Evolutionary conservation across 805 yeast genomes (phyloP).

Genomic region (Dipodascus geniculatus): DNA sequence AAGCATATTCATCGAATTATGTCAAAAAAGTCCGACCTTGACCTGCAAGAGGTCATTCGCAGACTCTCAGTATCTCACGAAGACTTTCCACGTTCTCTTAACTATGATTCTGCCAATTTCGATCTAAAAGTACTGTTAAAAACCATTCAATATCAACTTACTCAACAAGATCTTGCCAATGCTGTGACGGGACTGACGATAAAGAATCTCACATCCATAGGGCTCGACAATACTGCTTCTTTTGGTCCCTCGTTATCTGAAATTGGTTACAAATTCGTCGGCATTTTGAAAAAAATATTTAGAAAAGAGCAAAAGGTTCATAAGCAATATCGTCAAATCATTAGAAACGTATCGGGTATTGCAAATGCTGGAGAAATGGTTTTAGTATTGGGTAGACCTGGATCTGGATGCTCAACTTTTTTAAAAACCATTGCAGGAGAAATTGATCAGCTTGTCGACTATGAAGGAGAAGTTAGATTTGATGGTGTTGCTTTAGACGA

Average conservation of each 20-base stretch:
- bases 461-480: slow-evolving; percentile 45
- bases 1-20: neutral
- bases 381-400: slow-evolving; percentile 61
- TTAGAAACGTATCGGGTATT: slow-evolving; percentile 20
- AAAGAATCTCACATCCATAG: slow-evolving; percentile 31
- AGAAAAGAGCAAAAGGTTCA: slow-evolving; percentile 7
- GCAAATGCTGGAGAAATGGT: slow-evolving; percentile 58
- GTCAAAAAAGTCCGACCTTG: neutral
- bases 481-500: slow-evolving; percentile 51
- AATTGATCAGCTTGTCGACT: slow-evolving; percentile 33
- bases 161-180: slow-evolving; percentile 25
- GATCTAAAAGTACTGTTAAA: slow-evolving; percentile 32
- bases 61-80: neutral
- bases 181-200: slow-evolving; percentile 28
- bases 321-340: slow-evolving; percentile 12
- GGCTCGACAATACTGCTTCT: slow-evolving; percentile 37
- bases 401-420: slow-evolving; percentile 70
- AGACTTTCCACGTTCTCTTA: neutral
- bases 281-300: slow-evolving; percentile 13
- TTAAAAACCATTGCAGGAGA: slow-evolving; percentile 55
- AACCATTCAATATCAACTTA: slow-evolving; percentile 10
- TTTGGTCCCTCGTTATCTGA: slow-evolving; percentile 35
- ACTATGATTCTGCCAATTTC: slow-evolving; percentile 30
- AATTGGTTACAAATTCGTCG: slow-evolving; percentile 23
- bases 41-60: neutral